phyloP scores from a whole-genome alignment of 306 rosid species.

The Inga laurina region DNA sequence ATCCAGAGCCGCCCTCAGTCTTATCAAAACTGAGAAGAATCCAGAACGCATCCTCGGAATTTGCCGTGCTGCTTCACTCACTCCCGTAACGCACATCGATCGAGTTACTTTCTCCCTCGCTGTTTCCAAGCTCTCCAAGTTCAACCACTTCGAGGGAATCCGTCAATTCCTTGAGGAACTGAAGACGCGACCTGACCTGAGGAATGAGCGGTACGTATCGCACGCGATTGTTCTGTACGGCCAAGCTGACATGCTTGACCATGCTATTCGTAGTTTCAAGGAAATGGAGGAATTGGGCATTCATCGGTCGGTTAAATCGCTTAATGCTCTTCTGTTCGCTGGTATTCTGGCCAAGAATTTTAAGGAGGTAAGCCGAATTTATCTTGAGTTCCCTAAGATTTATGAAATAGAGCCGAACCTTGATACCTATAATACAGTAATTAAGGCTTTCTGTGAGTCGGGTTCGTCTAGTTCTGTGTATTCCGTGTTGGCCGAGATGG shows the following conservation, averaged over 20 bases:
- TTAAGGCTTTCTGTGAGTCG: constrained; percentile 65
- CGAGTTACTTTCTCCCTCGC: constrained; percentile 73
- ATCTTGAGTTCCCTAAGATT: constrained; percentile 59
- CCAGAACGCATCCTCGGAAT: constrained; percentile 66
- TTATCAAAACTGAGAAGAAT: constrained; percentile 65
- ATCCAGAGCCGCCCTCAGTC: constrained; percentile 55
- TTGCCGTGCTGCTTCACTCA: constrained; percentile 77
- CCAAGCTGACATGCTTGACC: constrained; percentile 68
- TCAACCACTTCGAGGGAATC: constrained; percentile 58
- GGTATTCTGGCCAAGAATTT: constrained; percentile 56
- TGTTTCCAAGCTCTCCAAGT: constrained; percentile 55
- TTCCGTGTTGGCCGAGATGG: constrained; percentile 76
- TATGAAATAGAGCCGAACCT: constrained; percentile 57
- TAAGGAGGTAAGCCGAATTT: constrained; percentile 60
- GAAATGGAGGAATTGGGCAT: constrained; percentile 42
- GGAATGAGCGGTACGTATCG: constrained; percentile 58
- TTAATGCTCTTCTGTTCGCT: constrained; percentile 69
- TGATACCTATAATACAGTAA: constrained; percentile 62
- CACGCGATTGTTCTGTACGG: constrained; percentile 78
- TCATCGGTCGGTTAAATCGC: constrained; percentile 54
- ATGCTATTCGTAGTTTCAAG: constrained; percentile 59
- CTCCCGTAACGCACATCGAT: constrained; percentile 69
- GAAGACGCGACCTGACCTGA: constrained; percentile 64
- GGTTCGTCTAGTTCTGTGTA: constrained; percentile 61
- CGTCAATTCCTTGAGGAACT: constrained; percentile 57